These are phyloP conservation scores for Cystofilobasidium macerans DNA, from an alignment of 768 basidiomycete species.

Conservation along the genomic window DNA sequence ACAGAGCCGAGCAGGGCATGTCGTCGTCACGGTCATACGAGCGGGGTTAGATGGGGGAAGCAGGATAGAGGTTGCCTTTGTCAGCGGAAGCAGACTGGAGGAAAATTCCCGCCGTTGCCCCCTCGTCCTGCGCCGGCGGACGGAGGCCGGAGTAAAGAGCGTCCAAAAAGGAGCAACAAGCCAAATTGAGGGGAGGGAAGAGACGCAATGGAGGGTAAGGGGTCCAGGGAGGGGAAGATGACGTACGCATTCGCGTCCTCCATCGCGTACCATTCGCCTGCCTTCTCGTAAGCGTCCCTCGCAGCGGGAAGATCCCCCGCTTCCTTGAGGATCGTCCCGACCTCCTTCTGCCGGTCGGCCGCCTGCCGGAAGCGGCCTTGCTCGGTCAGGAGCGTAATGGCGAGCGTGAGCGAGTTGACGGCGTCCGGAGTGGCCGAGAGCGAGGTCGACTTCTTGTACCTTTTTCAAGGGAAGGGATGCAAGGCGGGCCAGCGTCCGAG, in stretches of 20 bases:
- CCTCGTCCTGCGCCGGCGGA: too few relatives aligned
- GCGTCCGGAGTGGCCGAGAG: constrained; percentile 53
- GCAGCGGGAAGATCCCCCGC: constrained; percentile 56
- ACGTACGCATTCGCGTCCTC: constrained; percentile 92
- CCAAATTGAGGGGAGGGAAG: neutral
- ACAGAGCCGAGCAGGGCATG: constrained; percentile 20
- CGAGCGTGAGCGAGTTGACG: constrained; percentile 70
- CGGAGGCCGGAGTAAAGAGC: too few relatives aligned
- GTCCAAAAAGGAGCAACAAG: neutral
- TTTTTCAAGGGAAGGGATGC: neutral
- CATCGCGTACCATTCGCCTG: constrained; percentile 94
- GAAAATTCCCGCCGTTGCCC: too few relatives aligned
- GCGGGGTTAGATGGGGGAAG: too few relatives aligned
- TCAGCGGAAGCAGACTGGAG: too few relatives aligned
- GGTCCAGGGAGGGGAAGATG: neutral
- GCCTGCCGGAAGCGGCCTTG: constrained; percentile 90
- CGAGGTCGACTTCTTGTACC: constrained; percentile 25
- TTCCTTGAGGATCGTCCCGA: constrained; percentile 27
- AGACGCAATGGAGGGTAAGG: neutral
- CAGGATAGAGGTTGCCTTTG: too few relatives aligned
- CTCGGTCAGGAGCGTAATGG: constrained; percentile 69
- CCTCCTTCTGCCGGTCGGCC: constrained; percentile 76
- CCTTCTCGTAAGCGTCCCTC: constrained; percentile 79
- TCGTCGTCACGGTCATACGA: too few relatives aligned
- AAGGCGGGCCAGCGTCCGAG: neutral